Conservation (phyloP, 73 alveolate species). For the Paramecium biaurelia region DNA sequence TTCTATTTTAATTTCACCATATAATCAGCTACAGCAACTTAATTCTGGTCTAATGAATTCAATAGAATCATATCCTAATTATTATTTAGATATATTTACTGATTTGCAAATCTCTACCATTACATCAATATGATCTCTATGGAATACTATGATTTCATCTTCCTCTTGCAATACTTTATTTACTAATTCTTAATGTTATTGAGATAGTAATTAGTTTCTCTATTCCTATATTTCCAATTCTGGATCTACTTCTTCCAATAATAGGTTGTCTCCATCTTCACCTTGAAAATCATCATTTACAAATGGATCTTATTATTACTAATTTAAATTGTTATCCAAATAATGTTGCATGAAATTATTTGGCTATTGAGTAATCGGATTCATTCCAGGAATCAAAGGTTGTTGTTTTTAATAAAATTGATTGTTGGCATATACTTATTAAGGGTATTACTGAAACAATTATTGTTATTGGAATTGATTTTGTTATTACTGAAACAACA, state of each 20-base stretch:
- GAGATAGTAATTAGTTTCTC: neutral
- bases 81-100: neutral
- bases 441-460: neutral
- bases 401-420: neutral
- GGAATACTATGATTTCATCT: slow-evolving; percentile 34
- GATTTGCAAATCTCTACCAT: slow-evolving; percentile 2
- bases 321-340: neutral
- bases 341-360: neutral
- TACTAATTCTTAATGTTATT: slow-evolving; percentile 4
- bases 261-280: neutral
- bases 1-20: neutral
- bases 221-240: neutral
- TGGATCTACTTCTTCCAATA: slow-evolving; percentile 8
- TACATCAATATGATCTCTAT: slow-evolving; percentile 41
- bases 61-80: slow-evolving; percentile 30
- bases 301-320: neutral
- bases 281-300: slow-evolving; percentile 11
- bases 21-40: neutral
- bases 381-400: neutral
- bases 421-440: neutral
- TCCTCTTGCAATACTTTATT: neutral
- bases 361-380: neutral
- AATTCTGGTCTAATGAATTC: neutral
- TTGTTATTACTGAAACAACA: neutral
- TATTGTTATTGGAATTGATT: neutral